These are phyloP conservation scores for Urochloa ruziziensis DNA, from an alignment of 176 grass and related monocot genomes.

Conservation along the genomic window DNA sequence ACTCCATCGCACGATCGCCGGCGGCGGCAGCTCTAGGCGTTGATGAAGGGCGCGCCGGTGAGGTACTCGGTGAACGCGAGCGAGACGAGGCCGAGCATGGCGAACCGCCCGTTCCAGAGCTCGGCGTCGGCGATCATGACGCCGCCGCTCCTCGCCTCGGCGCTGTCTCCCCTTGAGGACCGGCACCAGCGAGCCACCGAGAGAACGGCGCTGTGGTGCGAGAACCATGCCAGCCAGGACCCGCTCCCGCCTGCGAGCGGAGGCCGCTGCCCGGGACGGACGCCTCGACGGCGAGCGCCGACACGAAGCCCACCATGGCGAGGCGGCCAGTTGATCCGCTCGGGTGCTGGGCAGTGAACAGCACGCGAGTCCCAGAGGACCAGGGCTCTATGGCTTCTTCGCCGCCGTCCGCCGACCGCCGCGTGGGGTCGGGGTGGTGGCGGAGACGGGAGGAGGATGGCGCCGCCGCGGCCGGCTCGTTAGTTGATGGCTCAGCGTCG, in stretches of 20 bases:
- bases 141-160: not conserved
- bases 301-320: conserved; percentile 22
- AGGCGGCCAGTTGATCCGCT: conserved; percentile 15
- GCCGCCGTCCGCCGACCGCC: not conserved
- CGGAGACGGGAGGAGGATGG: not conserved
- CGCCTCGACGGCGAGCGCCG: conserved; percentile 7
- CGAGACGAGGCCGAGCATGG: conserved; percentile 19
- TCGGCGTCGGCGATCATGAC: not conserved
- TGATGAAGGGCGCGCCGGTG: conserved; percentile 57
- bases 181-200: conserved; percentile 9
- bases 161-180: not conserved
- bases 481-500: not conserved
- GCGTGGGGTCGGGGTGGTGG: not conserved
- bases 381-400: not conserved
- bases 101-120: conserved; percentile 16
- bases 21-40: conserved; percentile 3
- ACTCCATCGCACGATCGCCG: too few relatives aligned
- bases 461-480: not conserved
- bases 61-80: conserved; percentile 62
- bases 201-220: not conserved
- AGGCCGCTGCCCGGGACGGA: not conserved
- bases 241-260: not conserved
- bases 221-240: not conserved
- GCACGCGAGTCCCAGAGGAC: conserved; percentile 13
- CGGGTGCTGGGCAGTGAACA: not conserved